A percentile compares a stretch with the other conserved stretches of the same genome.
These are phyloP conservation scores for Penicillium brevicompactum DNA, from an alignment of 2,329 filamentous ascomycete genomes.

Conservation along the genomic window DNA sequence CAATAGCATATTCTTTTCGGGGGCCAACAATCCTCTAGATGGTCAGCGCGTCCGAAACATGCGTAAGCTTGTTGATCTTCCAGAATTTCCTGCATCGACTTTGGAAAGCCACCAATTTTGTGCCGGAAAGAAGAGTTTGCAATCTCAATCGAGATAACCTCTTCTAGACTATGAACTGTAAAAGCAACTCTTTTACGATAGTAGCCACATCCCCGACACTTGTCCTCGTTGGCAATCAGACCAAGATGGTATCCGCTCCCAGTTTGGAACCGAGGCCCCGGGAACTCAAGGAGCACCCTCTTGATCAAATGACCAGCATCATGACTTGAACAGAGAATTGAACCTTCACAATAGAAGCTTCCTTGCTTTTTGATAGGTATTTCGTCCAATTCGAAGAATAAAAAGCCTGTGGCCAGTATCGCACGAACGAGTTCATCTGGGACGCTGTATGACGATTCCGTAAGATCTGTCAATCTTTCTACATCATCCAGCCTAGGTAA, in stretches of 20 bases:
- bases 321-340: slow-evolving; percentile 17
- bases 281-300: slow-evolving; percentile 10
- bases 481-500: slow-evolving; percentile 16
- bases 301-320: slow-evolving; percentile 5
- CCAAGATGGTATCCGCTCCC: slow-evolving; percentile 5
- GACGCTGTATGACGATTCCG: slow-evolving; percentile 8
- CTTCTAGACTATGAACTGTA: slow-evolving; percentile 13
- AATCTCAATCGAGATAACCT: slow-evolving; percentile 13
- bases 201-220: slow-evolving; percentile 19
- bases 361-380: slow-evolving; percentile 8
- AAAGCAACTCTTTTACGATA: slow-evolving; percentile 18
- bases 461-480: slow-evolving; percentile 6
- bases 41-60: slow-evolving; percentile 19
- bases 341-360: slow-evolving; percentile 18
- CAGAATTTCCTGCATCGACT: slow-evolving; percentile 12
- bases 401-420: slow-evolving; percentile 18
- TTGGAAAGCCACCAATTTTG: slow-evolving; percentile 19
- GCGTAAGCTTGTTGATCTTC: slow-evolving; percentile 14
- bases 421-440: slow-evolving; percentile 17
- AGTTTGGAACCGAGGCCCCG: slow-evolving; percentile 6
- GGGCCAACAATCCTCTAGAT: slow-evolving; percentile 15
- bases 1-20: slow-evolving; percentile 16
- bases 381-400: slow-evolving; percentile 25
- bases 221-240: slow-evolving; percentile 11
- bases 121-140: neutral